Evolutionary conservation across 441 rosid genomes (phyloP).

Genomic region (Arabidopsis lyrata): DNA sequence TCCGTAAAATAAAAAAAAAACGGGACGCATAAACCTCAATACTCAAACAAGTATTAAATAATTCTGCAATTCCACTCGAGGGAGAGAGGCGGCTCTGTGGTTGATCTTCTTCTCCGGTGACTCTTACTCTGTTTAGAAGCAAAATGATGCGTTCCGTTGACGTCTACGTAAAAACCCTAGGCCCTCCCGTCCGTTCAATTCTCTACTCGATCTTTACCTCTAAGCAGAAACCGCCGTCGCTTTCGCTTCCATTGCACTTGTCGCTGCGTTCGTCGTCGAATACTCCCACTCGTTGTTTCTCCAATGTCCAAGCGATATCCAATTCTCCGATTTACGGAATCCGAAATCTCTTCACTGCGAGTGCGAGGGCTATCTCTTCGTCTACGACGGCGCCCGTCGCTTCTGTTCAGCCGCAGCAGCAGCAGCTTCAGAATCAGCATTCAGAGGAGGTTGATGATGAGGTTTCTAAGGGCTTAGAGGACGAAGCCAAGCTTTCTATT

Average conservation of each 20-base stretch:
- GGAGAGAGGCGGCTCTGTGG: conserved; percentile 4
- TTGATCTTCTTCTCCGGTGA: conserved; percentile 19
- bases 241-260: conserved; percentile 20
- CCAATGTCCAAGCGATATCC: conserved; percentile 10
- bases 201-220: conserved; percentile 34
- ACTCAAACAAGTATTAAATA: background rate
- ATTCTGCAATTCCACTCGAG: conserved; percentile 8
- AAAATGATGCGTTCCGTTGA: conserved; percentile 59
- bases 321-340: conserved; percentile 26
- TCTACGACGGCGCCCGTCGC: conserved; percentile 41
- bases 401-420: conserved; percentile 50
- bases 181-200: conserved; percentile 53
- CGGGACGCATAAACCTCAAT: background rate
- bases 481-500: conserved; percentile 62
- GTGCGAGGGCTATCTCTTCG: conserved; percentile 53
- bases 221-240: conserved; percentile 32
- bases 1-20: background rate
- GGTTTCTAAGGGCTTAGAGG: conserved; percentile 41
- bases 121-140: conserved; percentile 29
- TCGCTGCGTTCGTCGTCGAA: conserved; percentile 12
- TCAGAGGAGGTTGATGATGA: conserved; percentile 51
- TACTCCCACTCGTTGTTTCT: conserved; percentile 34
- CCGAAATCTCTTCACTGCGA: conserved; percentile 30
- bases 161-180: conserved; percentile 46
- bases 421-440: conserved; percentile 38